These are phyloP conservation scores for Diaporthe velutina DNA, from an alignment of 2,329 filamentous ascomycete species.

Conservation along the genomic window DNA sequence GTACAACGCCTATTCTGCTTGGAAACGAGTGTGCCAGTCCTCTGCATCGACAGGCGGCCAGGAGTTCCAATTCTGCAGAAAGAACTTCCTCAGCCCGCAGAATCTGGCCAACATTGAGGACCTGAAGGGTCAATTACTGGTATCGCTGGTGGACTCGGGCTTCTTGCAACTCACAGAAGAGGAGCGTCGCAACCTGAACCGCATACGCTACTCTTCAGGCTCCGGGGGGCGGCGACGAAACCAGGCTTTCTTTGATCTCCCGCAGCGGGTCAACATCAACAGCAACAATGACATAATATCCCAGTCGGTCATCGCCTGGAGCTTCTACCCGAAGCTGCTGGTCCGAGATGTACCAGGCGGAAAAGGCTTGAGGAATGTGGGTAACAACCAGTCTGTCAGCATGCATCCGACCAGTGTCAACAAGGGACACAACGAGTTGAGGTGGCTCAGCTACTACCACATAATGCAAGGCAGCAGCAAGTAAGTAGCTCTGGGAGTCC, in stretches of 20 bases:
- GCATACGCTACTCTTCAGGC: conserved; percentile 71
- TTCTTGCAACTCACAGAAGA: conserved; percentile 81
- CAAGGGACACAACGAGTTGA: conserved; percentile 74
- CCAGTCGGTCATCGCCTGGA: conserved; percentile 88
- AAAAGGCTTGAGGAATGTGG: conserved; percentile 90
- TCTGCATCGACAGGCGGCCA: conserved; percentile 69
- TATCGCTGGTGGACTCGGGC: conserved; percentile 86
- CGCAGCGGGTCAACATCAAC: conserved; percentile 79
- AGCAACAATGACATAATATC: conserved; percentile 85
- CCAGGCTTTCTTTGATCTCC: conserved; percentile 82
- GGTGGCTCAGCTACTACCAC: conserved; percentile 94
- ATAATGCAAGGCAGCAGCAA: conserved; percentile 79
- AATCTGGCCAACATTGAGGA: conserved; percentile 94
- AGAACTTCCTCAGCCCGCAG: conserved; percentile 92
- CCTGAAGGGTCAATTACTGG: conserved; percentile 90
- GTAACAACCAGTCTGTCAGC: conserved; percentile 91
- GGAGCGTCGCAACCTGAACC: conserved; percentile 78
- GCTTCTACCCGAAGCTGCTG: conserved; percentile 95
- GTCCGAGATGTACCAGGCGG: conserved; percentile 76
- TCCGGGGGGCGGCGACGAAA: conserved; percentile 71
- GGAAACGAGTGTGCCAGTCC: conserved; percentile 85
- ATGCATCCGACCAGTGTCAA: conserved; percentile 93
- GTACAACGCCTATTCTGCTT: conserved; percentile 92
- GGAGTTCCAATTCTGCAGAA: conserved; percentile 92
- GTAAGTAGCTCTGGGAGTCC: conserved; percentile 33